Conservation (phyloP, 768 basidiomycete species). For the Russula earlei region DNA sequence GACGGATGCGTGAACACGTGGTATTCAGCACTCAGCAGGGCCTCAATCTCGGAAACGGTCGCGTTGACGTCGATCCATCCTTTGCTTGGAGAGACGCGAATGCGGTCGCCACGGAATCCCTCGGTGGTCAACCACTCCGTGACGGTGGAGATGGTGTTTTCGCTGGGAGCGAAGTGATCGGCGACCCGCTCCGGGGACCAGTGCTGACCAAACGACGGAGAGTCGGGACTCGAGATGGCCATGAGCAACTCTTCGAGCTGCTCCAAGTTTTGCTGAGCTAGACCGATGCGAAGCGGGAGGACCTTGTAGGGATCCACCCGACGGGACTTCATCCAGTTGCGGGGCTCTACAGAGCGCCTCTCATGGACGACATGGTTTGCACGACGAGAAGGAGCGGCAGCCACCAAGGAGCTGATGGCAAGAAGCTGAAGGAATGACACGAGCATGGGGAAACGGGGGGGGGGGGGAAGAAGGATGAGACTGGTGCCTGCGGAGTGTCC, state of each 20-base stretch:
- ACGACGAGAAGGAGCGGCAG: conserved; percentile 15
- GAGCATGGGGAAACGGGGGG: too few relatives aligned
- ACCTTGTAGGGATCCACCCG: conserved; percentile 26
- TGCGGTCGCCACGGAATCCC: conserved; percentile 30
- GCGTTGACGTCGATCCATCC: conserved; percentile 36
- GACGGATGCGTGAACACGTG: conserved; percentile 33
- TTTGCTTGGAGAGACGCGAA: conserved; percentile 27
- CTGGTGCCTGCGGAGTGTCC: too few relatives aligned
- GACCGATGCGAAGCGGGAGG: conserved; percentile 38
- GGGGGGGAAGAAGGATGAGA: too few relatives aligned
- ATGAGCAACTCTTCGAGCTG: conserved; percentile 33
- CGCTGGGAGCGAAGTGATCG: conserved; percentile 34
- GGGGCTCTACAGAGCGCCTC: conserved; percentile 29
- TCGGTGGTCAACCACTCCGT: conserved; percentile 31
- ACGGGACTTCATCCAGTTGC: conserved; percentile 27
- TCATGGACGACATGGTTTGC: conserved; percentile 30
- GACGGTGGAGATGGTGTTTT: conserved; percentile 32
- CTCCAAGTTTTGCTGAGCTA: conserved; percentile 35
- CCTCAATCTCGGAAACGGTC: conserved; percentile 37
- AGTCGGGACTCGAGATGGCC: conserved; percentile 36
- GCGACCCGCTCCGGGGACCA: conserved; percentile 34
- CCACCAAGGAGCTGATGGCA: conserved; percentile 19
- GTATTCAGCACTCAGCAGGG: conserved; percentile 34
- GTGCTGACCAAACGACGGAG: conserved; percentile 38
- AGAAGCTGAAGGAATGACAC: conserved; percentile 10